These are phyloP conservation scores for Sordariomycetes sp. DNA, from an alignment of 2,329 filamentous ascomycete species.

Conservation along the genomic window DNA sequence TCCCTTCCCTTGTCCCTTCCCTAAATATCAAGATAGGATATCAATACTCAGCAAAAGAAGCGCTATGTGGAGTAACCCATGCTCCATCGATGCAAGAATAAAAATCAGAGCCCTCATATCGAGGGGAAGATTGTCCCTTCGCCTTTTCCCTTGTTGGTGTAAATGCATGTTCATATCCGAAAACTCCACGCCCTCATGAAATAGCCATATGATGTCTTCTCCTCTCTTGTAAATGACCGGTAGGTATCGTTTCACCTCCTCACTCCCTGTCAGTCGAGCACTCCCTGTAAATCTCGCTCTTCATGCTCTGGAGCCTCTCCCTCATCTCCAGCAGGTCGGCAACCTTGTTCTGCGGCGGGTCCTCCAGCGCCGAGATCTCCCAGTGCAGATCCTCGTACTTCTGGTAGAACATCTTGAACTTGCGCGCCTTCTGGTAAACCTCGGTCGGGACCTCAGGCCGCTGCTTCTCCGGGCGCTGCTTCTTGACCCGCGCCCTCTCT, in stretches of 20 bases:
- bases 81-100: neutral
- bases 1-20: neutral
- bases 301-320: constrained; percentile 41
- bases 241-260: neutral
- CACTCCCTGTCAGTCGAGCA: constrained; percentile 16
- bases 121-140: neutral
- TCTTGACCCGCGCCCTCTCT: constrained; percentile 6
- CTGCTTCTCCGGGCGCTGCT: constrained; percentile 16
- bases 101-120: neutral
- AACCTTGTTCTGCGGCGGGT: constrained; percentile 41
- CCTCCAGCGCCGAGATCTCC: constrained; percentile 37
- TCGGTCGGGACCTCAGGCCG: constrained; percentile 21
- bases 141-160: neutral
- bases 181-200: constrained; percentile 3
- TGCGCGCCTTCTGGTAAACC: constrained; percentile 39
- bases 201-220: constrained; percentile 1
- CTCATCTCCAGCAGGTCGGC: constrained; percentile 43
- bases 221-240: neutral
- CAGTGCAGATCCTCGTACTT: constrained; percentile 46
- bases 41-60: neutral
- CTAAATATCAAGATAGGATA: neutral
- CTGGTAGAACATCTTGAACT: constrained; percentile 45
- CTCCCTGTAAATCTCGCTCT: constrained; percentile 45
- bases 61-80: neutral
- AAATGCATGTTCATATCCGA: neutral